Conservation (phyloP, 352 stramenopile genomes). For the Globisporangium nodosum region DNA sequence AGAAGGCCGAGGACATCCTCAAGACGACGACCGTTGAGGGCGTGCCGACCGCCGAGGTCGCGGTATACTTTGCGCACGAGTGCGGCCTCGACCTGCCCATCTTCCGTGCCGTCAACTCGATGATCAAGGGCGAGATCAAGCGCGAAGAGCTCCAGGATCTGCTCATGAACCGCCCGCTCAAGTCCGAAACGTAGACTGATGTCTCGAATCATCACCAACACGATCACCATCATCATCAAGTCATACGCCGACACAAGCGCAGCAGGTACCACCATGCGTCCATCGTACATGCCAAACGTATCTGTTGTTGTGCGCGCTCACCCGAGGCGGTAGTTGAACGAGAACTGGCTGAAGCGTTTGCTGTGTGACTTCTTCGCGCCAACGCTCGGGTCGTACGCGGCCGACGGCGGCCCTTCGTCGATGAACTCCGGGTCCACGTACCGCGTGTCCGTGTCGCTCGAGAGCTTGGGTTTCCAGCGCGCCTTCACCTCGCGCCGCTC, state of each 20-base stretch:
- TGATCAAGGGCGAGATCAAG: slow-evolving; percentile 79
- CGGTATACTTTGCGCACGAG: slow-evolving; percentile 86
- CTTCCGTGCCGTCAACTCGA: slow-evolving; percentile 82
- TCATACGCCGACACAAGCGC: too few relatives aligned
- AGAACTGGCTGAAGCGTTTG: slow-evolving; percentile 89
- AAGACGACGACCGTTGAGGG: slow-evolving; percentile 89
- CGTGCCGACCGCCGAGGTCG: slow-evolving; percentile 94
- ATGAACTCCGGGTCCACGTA: slow-evolving; percentile 89
- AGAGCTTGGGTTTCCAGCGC: slow-evolving; percentile 80
- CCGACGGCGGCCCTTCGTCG: slow-evolving; percentile 76
- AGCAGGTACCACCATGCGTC: background rate
- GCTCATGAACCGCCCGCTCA: slow-evolving; percentile 79
- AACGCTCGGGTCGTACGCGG: slow-evolving; percentile 68
- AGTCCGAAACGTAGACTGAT: slow-evolving; percentile 57
- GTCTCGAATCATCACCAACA: too few relatives aligned
- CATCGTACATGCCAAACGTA: background rate
- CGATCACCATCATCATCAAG: too few relatives aligned
- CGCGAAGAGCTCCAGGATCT: slow-evolving; percentile 65
- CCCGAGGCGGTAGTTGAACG: slow-evolving; percentile 82
- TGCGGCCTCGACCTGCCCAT: slow-evolving; percentile 90
- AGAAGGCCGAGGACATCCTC: slow-evolving; percentile 92
- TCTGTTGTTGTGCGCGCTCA: slow-evolving; percentile 2
- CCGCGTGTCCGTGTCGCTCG: slow-evolving; percentile 80
- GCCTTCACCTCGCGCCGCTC: slow-evolving; percentile 65
- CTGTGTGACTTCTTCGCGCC: slow-evolving; percentile 57